phyloP scores from a whole-genome alignment of 1,139 yeast species.

The Blastobotrys indianensis region DNA sequence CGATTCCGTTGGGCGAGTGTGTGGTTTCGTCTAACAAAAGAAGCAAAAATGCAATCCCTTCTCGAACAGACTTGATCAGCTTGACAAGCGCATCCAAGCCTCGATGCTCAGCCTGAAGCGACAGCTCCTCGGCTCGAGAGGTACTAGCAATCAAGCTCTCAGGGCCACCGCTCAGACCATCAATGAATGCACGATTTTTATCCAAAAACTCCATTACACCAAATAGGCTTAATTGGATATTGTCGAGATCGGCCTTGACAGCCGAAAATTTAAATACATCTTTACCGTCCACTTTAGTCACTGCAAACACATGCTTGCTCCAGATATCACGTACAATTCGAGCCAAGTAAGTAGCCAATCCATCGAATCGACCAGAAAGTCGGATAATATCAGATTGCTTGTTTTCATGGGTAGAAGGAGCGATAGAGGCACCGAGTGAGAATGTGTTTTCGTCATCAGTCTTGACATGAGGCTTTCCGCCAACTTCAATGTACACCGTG shows the following conservation, averaged over 20 bases:
- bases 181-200: constrained; percentile 37
- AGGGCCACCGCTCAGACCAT: constrained; percentile 37
- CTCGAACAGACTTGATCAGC: constrained; percentile 73
- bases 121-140: constrained; percentile 45
- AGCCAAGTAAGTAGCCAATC: constrained; percentile 73
- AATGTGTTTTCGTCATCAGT: constrained; percentile 31
- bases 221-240: constrained; percentile 29
- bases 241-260: constrained; percentile 24
- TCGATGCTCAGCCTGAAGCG: constrained; percentile 86
- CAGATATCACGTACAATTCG: constrained; percentile 75
- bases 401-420: constrained; percentile 1
- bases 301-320: constrained; percentile 62
- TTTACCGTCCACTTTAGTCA: constrained; percentile 20
- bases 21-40: constrained; percentile 71
- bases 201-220: constrained; percentile 36
- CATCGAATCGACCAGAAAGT: constrained; percentile 87
- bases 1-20: constrained; percentile 38
- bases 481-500: constrained; percentile 43
- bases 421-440: constrained; percentile 7
- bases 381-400: constrained; percentile 48
- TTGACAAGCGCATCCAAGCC: constrained; percentile 76
- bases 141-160: constrained; percentile 21
- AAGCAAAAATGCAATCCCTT: constrained; percentile 81
- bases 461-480: constrained; percentile 41
- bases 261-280: constrained; percentile 10